Base-by-base conservation (phyloP, 2,329 filamentous ascomycete species). In the Cladorrhinum sp. region DNA sequence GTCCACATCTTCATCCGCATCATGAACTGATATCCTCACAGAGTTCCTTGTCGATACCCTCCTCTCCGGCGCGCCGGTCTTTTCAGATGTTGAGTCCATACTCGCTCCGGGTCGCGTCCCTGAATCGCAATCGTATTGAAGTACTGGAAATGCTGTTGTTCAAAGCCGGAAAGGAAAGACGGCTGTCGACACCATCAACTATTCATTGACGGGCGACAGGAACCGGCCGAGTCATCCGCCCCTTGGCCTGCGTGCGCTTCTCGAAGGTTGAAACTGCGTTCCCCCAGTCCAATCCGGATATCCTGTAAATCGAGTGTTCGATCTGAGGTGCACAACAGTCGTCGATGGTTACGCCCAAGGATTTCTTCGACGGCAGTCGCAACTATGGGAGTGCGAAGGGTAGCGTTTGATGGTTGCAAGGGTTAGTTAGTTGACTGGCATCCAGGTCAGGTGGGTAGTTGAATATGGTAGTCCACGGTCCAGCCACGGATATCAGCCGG, bases 1-100 rank as follows among this genome's bases (percentile, higher is more conserved):
- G 61, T 81, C 83, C 49, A 77, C 74, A 27, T 81, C 77, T 32
- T 82, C 79, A 63, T 79, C 76, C 55, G 71, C 73, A 50, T 60
- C 59, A 27, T 67, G 65, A 58, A 71, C 65, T 16, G 77, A 78
- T 55, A 74, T 63, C 64, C 75, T 75, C 56, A 73, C 71, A 29
- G 81, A 79, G 23, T 70, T 70, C 66, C 77, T 75, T 45, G 71
- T 71, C 45, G 81, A 81, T 52, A 73, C 71, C 65, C 74, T 76
- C 70, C 76, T 75, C 66, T 78, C 77, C 64, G 74, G 62, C 64
- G 73, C 73, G 60, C 72, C 73, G 57, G 72, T 67, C 63, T 78
- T 77, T 65, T 70, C 70, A 63, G 76, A 67, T 62, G 71, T 68
- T 53, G 71, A 70, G 67, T 75, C 75, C 79, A 81, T 82, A 68